Evolutionary conservation across 2,329 filamentous ascomycete genomes (phyloP), one percentile per base, ranked within the genome.

Genomic region (Xylaria sp.): DNA sequence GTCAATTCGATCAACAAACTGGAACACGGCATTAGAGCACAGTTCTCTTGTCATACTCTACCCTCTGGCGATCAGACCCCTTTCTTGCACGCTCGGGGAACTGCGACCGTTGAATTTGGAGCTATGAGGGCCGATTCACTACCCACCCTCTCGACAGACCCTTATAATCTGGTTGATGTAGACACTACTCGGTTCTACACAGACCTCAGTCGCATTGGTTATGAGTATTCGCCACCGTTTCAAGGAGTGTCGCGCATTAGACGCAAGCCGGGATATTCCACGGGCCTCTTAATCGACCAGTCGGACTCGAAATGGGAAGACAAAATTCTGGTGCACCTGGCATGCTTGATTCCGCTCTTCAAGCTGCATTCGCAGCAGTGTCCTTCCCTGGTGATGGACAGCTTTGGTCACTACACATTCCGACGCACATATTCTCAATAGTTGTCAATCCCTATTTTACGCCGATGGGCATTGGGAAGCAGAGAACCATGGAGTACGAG

Each of bases 331-430:
- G 19, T 68, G 1, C 66, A 68, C n/a, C 66, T 64, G 61, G 55
- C 8, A 43, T 52, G 35, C 59, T 68, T 9, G 67, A 69, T 31
- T 49, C 63, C 11, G 63, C 62, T 11, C 56, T 69, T 19, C 65
- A 69, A 49, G 46, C 53, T 11, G 38, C 57, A 11, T 66, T 68
- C 37, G 61, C 57, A 19, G 64, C 67, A 4, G 28, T 31, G 3
- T 38, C 56, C 38, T 59, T 45, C 9, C 65, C 67, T 19, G 61
- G 60, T 2, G 65, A 69, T 31, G 54, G 45, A 15, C 49, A 40
- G 3, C 45, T 66, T 12, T 66, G 66, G 64, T 58, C 64, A 1
- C 4, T 65, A n/a, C 57, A 64, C 51, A 49, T 68, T 6, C 66
- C 66, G 8, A 64, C 60, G 23, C 53, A 25, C 11, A 58, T 68